Evolutionary conservation across 169 alveolate species (phyloP).

Genomic region (Cryptosporidium baileyi): DNA sequence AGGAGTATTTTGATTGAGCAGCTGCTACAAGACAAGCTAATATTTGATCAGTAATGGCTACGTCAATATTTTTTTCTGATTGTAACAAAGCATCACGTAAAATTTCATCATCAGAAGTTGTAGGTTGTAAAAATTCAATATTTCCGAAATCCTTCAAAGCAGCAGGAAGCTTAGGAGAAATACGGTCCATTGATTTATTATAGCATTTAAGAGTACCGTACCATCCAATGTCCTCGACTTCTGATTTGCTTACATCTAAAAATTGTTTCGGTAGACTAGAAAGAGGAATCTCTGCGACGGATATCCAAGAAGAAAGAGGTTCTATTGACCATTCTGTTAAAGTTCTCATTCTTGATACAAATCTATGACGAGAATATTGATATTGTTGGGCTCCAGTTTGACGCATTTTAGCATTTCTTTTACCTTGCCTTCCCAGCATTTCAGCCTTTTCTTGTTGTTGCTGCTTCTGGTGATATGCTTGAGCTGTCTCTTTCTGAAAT

Average conservation of each 20-base stretch:
- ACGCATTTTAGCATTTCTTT: conserved; percentile 44
- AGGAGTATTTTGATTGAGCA: conserved; percentile 87
- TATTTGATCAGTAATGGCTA: conserved; percentile 89
- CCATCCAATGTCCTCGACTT: conserved; percentile 84
- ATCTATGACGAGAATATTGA: conserved; percentile 59
- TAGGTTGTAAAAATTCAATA: conserved; percentile 82
- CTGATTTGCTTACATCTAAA: conserved; percentile 76
- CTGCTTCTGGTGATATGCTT: conserved; percentile 68
- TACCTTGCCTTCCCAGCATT: conserved; percentile 53
- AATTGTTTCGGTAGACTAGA: conserved; percentile 84
- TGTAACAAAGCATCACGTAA: conserved; percentile 77
- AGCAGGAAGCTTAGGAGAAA: conserved; percentile 81
- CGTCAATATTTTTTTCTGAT: conserved; percentile 74
- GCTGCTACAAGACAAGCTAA: conserved; percentile 88
- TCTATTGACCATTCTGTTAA: conserved; percentile 91
- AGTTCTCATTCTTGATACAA: conserved; percentile 74
- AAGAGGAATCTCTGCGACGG: conserved; percentile 86
- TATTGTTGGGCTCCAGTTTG: conserved; percentile 51
- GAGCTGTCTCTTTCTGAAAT: conserved; percentile 63
- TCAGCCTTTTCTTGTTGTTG: conserved; percentile 70
- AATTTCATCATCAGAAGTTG: conserved; percentile 85
- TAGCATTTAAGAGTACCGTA: conserved; percentile 85
- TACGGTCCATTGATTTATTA: conserved; percentile 84
- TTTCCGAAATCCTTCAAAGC: conserved; percentile 75
- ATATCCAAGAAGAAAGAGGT: conserved; percentile 88